Evolutionary conservation across 495 filamentous ascomycete genomes (phyloP), one percentile per base, ranked within the genome.

Genomic region (Clavariopsis aquatica): DNA sequence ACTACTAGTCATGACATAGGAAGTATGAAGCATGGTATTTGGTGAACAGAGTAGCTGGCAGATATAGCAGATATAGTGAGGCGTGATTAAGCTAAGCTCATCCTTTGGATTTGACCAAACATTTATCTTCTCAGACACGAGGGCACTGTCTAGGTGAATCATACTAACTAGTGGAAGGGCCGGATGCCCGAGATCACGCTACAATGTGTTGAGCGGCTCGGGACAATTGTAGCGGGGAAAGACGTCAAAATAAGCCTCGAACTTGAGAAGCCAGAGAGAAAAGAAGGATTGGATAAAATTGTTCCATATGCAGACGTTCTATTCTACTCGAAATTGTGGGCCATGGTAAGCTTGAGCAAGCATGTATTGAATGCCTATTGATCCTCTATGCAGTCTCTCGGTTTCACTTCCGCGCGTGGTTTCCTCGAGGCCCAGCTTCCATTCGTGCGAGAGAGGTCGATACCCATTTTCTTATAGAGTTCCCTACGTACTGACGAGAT

Each of bases 261-360:
- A 71, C 74, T 86, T 8, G 88, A 90, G 72, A 90, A 89, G 72
- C 87, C 87, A 9, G 77, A 78, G 49, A 78, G 88, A 47, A 71
- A 75, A 29, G 70, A 75, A 29, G 87, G 87, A 19, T 75, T 91
- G 54, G 77, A 80, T 57, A 78, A 83, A 38, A 77, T 90, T 57
- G 87, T 87, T 31, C 77, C 78, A 55, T 79, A 82, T 68, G 86
- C 86, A 45, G 83, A 90, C 70, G 80, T 87, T 15, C 83, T 90
- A 19, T 89, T 90, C 73, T 90, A 87, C 74, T 88, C 87, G 6
- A 84, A 81, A 65, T 80, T 77, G 60, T 90, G 88, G 87, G 87
- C 88, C 62, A 81, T n/a, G n/a, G n/a, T n/a, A n/a, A n/a, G n/a
- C n/a, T n/a, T n/a, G n/a, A n/a, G n/a, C n/a, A n/a, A n/a, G n/a